Evolutionary conservation across 2,329 filamentous ascomycete species (phyloP).

Genomic region (Coniella vitis): DNA sequence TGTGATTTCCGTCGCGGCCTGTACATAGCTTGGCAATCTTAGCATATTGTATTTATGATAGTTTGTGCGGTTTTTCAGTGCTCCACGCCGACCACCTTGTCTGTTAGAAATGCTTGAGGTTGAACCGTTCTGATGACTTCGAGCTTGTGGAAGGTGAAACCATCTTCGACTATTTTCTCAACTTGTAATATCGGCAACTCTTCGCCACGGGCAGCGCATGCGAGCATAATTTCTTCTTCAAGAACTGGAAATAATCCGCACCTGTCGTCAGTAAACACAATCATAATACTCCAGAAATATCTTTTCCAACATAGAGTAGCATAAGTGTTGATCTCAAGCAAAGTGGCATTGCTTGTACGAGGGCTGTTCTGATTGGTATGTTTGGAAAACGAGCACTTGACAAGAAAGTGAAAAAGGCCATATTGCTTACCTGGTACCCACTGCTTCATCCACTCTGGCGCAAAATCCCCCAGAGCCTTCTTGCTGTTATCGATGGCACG

Average conservation of each 20-base stretch:
- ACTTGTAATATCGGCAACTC: neutral
- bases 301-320: too few species aligned
- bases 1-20: too few species aligned
- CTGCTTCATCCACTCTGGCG: slow-evolving; percentile 5
- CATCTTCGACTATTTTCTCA: neutral
- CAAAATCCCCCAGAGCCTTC: neutral
- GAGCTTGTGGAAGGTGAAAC: neutral
- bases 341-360: too few species aligned
- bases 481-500: neutral
- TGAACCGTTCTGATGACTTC: neutral
- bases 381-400: neutral
- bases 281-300: too few species aligned
- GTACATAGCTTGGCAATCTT: too few species aligned
- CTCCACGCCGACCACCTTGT: neutral
- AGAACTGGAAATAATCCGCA: neutral
- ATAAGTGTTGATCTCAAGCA: too few species aligned
- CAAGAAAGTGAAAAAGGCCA: neutral
- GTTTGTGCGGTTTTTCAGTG: too few species aligned
- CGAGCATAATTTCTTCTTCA: neutral
- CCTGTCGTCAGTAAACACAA: too few species aligned
- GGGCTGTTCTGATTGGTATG: too few species aligned
- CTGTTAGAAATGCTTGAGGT: neutral
- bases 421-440: neutral
- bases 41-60: too few species aligned
- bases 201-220: neutral